These are phyloP conservation scores for Fusarium secorum DNA, from an alignment of 2,329 filamentous ascomycete species.

Conservation along the genomic window DNA sequence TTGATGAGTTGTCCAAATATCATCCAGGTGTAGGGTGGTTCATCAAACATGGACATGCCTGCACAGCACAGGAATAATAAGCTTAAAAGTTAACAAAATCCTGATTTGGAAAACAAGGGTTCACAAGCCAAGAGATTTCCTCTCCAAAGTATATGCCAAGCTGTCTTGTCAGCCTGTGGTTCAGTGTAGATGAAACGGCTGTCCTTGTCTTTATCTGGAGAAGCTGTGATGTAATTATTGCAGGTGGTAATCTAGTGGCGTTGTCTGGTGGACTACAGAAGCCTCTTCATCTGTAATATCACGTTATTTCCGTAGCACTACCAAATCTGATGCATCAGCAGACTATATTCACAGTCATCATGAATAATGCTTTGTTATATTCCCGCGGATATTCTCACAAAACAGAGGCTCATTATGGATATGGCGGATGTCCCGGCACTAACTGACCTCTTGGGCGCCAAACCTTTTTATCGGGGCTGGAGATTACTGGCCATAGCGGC, in stretches of 20 bases:
- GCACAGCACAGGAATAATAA: not conserved
- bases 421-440: conserved; percentile 3
- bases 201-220: not conserved
- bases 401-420: not conserved
- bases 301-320: not conserved
- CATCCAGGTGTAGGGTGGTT: conserved; percentile 4
- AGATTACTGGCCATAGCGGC: conserved; percentile 6
- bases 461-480: conserved; percentile 6
- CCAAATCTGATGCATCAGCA: not conserved
- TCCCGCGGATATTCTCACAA: not conserved
- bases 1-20: not conserved
- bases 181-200: not conserved
- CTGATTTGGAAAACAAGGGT: conserved; percentile 1
- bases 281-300: not conserved
- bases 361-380: not conserved
- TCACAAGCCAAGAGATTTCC: not conserved
- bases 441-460: not conserved
- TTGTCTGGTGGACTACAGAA: not conserved
- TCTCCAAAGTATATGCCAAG: not conserved
- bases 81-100: conserved; percentile 3
- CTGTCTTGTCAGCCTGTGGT: not conserved
- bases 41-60: not conserved
- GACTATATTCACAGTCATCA: not conserved
- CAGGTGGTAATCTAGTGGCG: not conserved
- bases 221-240: conserved; percentile 5